Percentiles rank a stretch among this genome's conserved stretches.
Evolutionary conservation across 768 basidiomycete species (phyloP).

Genomic region (Hydnomerulius pinastri): DNA sequence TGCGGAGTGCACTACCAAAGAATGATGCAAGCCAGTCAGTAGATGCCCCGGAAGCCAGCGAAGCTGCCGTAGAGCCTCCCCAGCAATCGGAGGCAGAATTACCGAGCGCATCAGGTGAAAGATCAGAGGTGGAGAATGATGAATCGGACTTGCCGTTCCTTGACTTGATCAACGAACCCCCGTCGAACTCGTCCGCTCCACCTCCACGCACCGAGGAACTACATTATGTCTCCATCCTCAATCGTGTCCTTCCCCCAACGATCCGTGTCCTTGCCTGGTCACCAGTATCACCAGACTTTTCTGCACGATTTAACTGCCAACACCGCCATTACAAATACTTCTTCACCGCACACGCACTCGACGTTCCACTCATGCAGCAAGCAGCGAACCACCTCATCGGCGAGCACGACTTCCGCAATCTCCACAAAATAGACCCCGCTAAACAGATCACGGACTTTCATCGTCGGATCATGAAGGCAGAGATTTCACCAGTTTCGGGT

Average conservation of each 20-base stretch:
- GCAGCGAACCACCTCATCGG: conserved; percentile 76
- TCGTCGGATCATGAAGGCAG: conserved; percentile 66
- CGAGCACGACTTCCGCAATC: conserved; percentile 93
- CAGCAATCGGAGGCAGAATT: neutral
- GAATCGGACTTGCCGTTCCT: conserved; percentile 22
- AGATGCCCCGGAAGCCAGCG: neutral
- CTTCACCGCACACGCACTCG: conserved; percentile 70
- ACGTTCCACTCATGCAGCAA: conserved; percentile 73
- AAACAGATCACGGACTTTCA: conserved; percentile 87
- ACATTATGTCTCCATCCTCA: conserved; percentile 78
- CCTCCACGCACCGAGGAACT: conserved; percentile 50
- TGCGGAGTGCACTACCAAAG: conserved; percentile 63
- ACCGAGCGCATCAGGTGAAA: neutral
- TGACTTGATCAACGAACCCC: conserved; percentile 41
- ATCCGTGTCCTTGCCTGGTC: conserved; percentile 96
- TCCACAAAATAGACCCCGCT: conserved; percentile 89
- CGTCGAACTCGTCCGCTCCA: conserved; percentile 34
- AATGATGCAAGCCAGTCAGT: neutral
- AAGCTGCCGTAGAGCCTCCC: conserved; percentile 12
- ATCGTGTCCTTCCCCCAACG: conserved; percentile 83
- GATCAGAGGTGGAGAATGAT: conserved; percentile 8
- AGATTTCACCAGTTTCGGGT: conserved; percentile 49
- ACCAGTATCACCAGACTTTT: conserved; percentile 76
- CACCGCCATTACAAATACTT: conserved; percentile 98
- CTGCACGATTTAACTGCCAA: conserved; percentile 84